Evolutionary conservation across 208 protist species (phyloP).

Genomic region (Phytomonas francai): DNA sequence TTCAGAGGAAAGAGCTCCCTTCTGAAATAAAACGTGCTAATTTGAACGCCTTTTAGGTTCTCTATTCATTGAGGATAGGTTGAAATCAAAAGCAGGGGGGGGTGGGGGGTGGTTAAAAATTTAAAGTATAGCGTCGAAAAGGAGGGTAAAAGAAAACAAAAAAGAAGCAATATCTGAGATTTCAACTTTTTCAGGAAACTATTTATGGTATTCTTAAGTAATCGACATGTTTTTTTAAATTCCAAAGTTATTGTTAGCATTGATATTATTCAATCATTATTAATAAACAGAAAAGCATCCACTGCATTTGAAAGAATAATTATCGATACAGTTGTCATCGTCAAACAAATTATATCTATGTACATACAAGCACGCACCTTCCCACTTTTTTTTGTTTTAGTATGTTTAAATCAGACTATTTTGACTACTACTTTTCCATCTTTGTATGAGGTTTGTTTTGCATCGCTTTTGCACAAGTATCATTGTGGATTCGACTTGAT

Average conservation of each 20-base stretch:
- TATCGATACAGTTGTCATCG: neutral
- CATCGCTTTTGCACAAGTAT: neutral
- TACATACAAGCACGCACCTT: neutral
- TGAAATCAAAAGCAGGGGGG: neutral
- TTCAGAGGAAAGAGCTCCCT: neutral
- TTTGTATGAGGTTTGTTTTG: neutral
- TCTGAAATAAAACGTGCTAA: neutral
- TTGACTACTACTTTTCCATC: conserved; percentile 8
- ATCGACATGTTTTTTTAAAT: neutral
- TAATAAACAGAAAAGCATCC: conserved; percentile 3
- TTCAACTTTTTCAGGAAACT: neutral
- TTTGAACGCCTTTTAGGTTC: neutral
- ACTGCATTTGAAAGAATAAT: neutral
- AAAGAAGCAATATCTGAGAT: neutral
- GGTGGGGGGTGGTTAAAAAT: neutral
- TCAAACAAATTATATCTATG: conserved; percentile 1
- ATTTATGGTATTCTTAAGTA: neutral
- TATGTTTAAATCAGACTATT: neutral
- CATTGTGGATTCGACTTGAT: neutral
- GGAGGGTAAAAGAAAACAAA: neutral
- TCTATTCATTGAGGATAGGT: neutral
- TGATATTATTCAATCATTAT: neutral
- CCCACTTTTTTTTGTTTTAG: neutral
- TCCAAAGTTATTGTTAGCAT: neutral
- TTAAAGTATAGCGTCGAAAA: neutral